Conservation (phyloP, 192 early-diverging fungal genomes). For the Funneliformis mosseae region DNA sequence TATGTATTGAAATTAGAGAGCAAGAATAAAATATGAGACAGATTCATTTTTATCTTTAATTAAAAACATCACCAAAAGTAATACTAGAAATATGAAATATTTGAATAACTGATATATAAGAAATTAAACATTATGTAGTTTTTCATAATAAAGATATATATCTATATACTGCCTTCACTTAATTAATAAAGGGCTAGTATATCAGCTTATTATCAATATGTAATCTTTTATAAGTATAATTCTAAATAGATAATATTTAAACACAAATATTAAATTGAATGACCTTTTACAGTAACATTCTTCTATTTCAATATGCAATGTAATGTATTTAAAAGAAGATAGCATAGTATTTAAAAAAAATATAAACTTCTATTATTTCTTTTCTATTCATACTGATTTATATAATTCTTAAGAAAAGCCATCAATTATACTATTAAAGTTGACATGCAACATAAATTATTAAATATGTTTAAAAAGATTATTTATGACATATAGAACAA, state of each 20-base stretch:
- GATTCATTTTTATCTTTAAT: not conserved
- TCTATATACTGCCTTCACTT: not conserved
- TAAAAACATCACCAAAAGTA: not conserved
- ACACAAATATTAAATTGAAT: not conserved
- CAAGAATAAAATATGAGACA: not conserved
- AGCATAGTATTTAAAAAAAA: no score
- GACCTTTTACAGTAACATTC: not conserved
- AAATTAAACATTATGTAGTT: not conserved
- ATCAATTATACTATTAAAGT: no score
- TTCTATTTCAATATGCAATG: not conserved
- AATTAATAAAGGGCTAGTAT: not conserved
- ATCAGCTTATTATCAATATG: not conserved
- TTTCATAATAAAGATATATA: not conserved
- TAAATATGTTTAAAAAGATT: no score
- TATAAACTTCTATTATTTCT: not conserved
- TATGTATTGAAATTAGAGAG: not conserved
- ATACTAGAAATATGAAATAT: not conserved
- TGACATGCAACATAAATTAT: no score
- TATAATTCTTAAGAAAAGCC: not conserved
- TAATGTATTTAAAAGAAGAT: not conserved
- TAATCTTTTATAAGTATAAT: not conserved
- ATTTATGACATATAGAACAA: no score
- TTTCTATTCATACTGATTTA: not conserved
- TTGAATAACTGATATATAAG: not conserved
- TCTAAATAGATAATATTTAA: not conserved